Base-by-base conservation (phyloP, 73 alveolate species). In the Stentor coeruleus region DNA sequence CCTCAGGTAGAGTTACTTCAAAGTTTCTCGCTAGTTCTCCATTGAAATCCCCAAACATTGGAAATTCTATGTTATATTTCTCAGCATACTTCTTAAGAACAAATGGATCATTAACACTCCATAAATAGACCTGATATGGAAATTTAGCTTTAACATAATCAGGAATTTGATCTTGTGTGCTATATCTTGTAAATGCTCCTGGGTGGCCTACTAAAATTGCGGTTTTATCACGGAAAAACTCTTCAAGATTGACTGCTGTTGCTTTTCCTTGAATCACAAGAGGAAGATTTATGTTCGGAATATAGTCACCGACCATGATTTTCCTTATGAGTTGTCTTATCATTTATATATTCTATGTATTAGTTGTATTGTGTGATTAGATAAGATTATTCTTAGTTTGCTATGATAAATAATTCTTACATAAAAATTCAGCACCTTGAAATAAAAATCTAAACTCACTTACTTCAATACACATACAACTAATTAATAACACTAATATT, bases 81-180 rank as follows among this genome's bases (percentile, higher is more conserved):
- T 66, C 42, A 11, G 42, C 11, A 33, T 66, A 66, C 14, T 33
- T 66, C 39, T 66, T 66, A 28, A 66, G 14, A 14, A 66, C 79
- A 40, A 66, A 66, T 37, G n/a, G 79, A 33, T 66, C 79, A 33
- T 66, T 66, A 26, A 66, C 41, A 31, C 79, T 66, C 66, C 66
- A 49, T 49, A 49, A 20, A 20, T 11, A 6, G 6, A 49, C 66
- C 20, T 6, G 66, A 49, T 11, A 6, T 49, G 6, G 28, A 20
- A 20, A 49, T 49, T 49, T 6, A 6, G 6, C 66, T 49, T 6
- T 11, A 49, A 49, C 20, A 33, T 66, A 66, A 20, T 66, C 79
- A 66, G 79, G 79, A 33, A 66, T 20, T 31, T 66, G 79, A 37
- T 66, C 79, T 28, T 66, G 14, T 33, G 79, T 66, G 79, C 42